Conservation (phyloP, 208 protist species). For the Trypanosoma platydactyli region DNA sequence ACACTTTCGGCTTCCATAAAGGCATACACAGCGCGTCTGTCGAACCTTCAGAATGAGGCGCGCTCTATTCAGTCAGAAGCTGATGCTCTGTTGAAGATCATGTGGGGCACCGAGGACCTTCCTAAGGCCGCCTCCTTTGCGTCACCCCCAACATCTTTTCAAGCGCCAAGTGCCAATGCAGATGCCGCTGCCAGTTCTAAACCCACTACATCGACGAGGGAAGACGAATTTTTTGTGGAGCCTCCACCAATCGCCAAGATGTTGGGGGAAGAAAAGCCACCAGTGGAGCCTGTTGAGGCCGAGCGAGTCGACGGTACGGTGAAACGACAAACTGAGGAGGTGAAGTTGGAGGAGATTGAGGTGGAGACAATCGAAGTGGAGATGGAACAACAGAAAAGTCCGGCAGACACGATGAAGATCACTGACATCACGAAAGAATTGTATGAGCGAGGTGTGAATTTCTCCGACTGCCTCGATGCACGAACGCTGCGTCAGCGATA, state of each 20-base stretch:
- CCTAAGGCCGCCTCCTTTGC: slow-evolving; percentile 53
- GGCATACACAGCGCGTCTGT: slow-evolving; percentile 79
- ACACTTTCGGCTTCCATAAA: slow-evolving; percentile 84
- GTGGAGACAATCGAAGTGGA: slow-evolving; percentile 86
- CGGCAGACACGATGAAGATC: slow-evolving; percentile 77
- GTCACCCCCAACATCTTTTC: slow-evolving; percentile 36
- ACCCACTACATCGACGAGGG: background rate
- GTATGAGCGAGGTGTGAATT: slow-evolving; percentile 86
- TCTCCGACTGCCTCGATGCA: slow-evolving; percentile 89
- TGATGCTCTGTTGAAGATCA: slow-evolving; percentile 69
- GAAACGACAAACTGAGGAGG: background rate
- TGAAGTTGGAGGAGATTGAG: slow-evolving; percentile 66
- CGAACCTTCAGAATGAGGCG: slow-evolving; percentile 85
- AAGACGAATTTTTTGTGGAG: slow-evolving; percentile 67
- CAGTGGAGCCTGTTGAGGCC: slow-evolving; percentile 69
- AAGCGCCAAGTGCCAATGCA: background rate
- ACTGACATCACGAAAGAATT: slow-evolving; percentile 90
- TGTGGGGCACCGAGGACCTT: slow-evolving; percentile 79
- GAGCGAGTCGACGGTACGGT: slow-evolving; percentile 47
- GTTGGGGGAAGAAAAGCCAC: slow-evolving; percentile 26
- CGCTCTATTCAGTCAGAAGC: slow-evolving; percentile 79
- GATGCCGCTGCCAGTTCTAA: background rate
- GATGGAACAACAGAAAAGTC: slow-evolving; percentile 51
- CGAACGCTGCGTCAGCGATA: slow-evolving; percentile 82
- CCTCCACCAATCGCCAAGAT: slow-evolving; percentile 59